Evolutionary conservation across 2,329 filamentous ascomycete genomes (phyloP).

Genomic region (Fusarium chuoi): DNA sequence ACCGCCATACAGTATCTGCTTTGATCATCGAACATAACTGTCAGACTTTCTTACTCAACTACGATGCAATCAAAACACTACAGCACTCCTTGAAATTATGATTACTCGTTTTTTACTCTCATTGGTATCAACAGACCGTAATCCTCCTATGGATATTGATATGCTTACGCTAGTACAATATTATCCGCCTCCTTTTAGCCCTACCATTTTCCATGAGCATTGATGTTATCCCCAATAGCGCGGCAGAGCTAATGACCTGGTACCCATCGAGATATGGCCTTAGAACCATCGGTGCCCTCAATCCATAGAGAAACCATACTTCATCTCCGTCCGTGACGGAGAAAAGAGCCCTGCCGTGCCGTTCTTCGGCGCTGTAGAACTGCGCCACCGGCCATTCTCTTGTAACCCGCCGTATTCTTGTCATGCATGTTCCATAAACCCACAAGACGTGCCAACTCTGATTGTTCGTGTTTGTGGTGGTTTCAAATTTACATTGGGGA

Average conservation of each 20-base stretch:
- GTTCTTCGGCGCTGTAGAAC: fast-evolving
- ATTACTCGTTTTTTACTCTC: fast-evolving
- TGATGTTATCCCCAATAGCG: too few species aligned
- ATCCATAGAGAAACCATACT: fast-evolving
- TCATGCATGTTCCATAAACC: background rate
- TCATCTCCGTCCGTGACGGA: fast-evolving
- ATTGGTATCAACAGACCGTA: fast-evolving
- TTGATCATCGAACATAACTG: fast-evolving
- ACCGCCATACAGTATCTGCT: fast-evolving
- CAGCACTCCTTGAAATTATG: background rate
- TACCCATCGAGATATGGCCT: background rate
- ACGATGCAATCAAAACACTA: background rate
- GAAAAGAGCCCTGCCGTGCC: fast-evolving
- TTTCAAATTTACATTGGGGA: fast-evolving
- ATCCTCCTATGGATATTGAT: background rate
- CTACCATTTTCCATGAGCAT: fast-evolving
- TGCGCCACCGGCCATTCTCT: fast-evolving
- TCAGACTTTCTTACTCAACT: background rate
- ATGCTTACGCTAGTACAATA: background rate
- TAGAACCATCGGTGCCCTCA: fast-evolving
- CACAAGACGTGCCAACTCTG: fast-evolving
- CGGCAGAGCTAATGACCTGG: fast-evolving
- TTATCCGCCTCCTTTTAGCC: background rate
- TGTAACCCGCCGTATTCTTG: fast-evolving
- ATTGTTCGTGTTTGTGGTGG: fast-evolving